Evolutionary conservation across 768 basidiomycete genomes (phyloP).

Genomic region (Austroboletus festivus): DNA sequence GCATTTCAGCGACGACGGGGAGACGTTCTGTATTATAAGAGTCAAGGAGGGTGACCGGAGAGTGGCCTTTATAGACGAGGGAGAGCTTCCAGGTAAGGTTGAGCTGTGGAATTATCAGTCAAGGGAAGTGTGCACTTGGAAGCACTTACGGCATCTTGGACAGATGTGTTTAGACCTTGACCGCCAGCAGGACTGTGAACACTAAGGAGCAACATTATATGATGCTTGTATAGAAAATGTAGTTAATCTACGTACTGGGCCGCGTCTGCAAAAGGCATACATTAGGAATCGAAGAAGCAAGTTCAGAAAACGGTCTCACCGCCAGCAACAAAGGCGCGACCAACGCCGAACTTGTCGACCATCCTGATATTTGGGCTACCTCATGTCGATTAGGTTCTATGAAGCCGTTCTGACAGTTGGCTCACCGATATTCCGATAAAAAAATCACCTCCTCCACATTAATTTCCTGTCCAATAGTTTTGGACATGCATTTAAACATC

Average conservation of each 20-base stretch:
- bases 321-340: background rate
- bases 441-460: conserved; percentile 27
- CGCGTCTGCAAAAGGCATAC: too few species aligned
- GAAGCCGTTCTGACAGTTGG: background rate
- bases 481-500: conserved; percentile 27
- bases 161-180: conserved; percentile 35
- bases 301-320: too few species aligned
- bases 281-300: too few species aligned
- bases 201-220: conserved; percentile 4
- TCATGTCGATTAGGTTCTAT: background rate
- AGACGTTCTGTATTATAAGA: conserved; percentile 44
- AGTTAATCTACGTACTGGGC: too few species aligned
- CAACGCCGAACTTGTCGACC: background rate
- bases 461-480: conserved; percentile 26
- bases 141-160: conserved; percentile 38
- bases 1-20: conserved; percentile 45
- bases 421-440: conserved; percentile 25
- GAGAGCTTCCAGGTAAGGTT: conserved; percentile 39
- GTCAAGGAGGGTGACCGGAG: conserved; percentile 36
- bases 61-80: conserved; percentile 36
- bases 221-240: background rate
- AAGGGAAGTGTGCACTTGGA: conserved; percentile 5
- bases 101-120: too few species aligned
- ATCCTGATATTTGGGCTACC: background rate
- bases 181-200: conserved; percentile 24